Evolutionary conservation across 257 asterid species (phyloP).

Genomic region (Plantago ovata): DNA sequence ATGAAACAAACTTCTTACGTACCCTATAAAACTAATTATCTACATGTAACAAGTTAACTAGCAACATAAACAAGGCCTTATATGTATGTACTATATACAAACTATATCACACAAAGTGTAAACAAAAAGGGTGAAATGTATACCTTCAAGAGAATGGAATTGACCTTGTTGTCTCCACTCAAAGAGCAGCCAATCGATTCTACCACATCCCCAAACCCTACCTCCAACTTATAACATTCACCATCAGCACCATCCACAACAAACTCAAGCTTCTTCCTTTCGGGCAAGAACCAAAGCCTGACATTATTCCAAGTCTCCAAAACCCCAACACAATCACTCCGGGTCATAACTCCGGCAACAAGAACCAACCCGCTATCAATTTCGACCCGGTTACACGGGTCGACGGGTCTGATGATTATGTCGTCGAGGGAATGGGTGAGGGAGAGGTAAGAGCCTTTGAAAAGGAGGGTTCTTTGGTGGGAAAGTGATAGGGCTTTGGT

Average conservation of each 20-base stretch:
- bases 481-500: conserved; percentile 38
- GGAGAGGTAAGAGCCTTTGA: conserved; percentile 48
- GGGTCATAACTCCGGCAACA: conserved; percentile 52
- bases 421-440: conserved; percentile 49
- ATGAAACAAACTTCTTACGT: too few species aligned
- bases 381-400: conserved; percentile 44
- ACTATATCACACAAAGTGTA: too few species aligned
- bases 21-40: too few species aligned
- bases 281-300: conserved; percentile 73
- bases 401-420: conserved; percentile 53
- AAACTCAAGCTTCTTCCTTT: conserved; percentile 53
- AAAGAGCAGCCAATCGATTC: conserved; percentile 47
- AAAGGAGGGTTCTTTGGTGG: conserved; percentile 36
- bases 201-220: conserved; percentile 67
- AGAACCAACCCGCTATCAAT: conserved; percentile 28
- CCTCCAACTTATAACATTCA: conserved; percentile 60
- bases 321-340: conserved; percentile 42
- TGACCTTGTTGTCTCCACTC: conserved; percentile 15
- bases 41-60: too few species aligned
- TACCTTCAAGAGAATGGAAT: conserved; percentile 68
- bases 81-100: too few species aligned
- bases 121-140: too few species aligned
- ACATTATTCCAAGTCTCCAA: conserved; percentile 62
- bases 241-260: conserved; percentile 34
- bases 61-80: too few species aligned